Evolutionary conservation across 768 basidiomycete genomes (phyloP).

Genomic region (Kwoniella europaea): DNA sequence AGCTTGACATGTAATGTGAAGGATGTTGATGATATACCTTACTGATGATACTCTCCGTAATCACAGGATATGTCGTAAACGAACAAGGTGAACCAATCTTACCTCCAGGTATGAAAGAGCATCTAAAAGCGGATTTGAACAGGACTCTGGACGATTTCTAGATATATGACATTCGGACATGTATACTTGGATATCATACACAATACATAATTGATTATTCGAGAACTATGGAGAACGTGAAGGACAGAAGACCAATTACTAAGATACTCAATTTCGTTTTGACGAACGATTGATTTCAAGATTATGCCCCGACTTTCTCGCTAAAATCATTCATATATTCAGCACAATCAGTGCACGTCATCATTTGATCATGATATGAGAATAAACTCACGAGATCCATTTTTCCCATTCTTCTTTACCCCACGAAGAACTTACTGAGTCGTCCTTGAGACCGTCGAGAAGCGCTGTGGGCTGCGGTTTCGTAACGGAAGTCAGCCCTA

Average conservation of each 20-base stretch:
- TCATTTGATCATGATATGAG: background rate
- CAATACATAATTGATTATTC: background rate
- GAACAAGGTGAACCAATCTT: slow-evolving; percentile 69
- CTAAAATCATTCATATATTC: slow-evolving; percentile 3
- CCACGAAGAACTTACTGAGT: slow-evolving; percentile 80
- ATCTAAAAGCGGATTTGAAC: slow-evolving; percentile 82
- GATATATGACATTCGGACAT: background rate
- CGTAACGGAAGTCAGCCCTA: slow-evolving; percentile 38
- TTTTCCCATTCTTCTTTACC: slow-evolving; percentile 77
- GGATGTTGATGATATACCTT: too few species aligned
- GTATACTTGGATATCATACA: background rate
- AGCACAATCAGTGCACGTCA: background rate
- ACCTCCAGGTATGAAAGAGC: slow-evolving; percentile 86
- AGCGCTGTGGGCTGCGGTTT: slow-evolving; percentile 60
- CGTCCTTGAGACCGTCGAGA: slow-evolving; percentile 62
- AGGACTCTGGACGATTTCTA: slow-evolving; percentile 71
- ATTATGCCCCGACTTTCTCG: slow-evolving; percentile 15
- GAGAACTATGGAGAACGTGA: too few species aligned
- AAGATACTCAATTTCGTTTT: too few species aligned
- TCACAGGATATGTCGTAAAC: slow-evolving; percentile 63
- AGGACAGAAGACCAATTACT: background rate
- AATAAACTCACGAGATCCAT: slow-evolving; percentile 64
- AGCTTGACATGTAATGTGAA: background rate
- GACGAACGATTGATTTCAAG: too few species aligned
- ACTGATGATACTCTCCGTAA: slow-evolving; percentile 14